Base-by-base conservation (phyloP, 352 stramenopile species). In the Pseudoperonospora humuli region DNA sequence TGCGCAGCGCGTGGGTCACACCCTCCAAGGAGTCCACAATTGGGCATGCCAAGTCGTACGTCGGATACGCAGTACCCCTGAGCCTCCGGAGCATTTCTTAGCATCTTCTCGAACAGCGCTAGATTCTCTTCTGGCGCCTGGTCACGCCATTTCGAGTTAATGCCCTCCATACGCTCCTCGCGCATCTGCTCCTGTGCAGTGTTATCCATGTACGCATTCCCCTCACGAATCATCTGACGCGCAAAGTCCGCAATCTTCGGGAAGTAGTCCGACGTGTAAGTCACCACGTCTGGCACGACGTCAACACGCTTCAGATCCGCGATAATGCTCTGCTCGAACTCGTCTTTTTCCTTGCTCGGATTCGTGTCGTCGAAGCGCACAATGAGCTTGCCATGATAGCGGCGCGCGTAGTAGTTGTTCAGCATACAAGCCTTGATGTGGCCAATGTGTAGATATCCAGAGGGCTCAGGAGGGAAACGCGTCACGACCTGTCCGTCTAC, bases 321-420 rank as follows among this genome's bases (percentile, higher is more conserved):
- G 19, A 97, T 49, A 60, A 98, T 98, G 54, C 73, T 95, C 54
- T 97, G 79, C 72, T 98, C 95, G 52, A 97, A 99, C 69, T 99
- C 97, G 44, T 98, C 93, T 71, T 99, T 99, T 79, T 99, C 97
- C 68, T 99, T 99, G 55, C 75, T 95, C 10, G 97, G 97, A 72
- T 99, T 99, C 21, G 97, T 99, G 78, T 99, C 97, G 70, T 99
- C 97, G 52, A 99, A 99, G 18, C 97, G 86, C 20, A 99, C 72
- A 42, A 99, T 94, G 21, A 99, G 69, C 63, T 97, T 97, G 55
- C 97, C 97, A 40, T 97, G 83, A 70, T 98, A 98, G 54, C 96
- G 89, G 36, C 93, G 77, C 8, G 96, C 96, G 67, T 99, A 99
- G 70, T 98, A 99, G 62, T 99, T 82, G 77, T 99, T 99, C n/a